Evolutionary conservation across 164 flowering plant genomes (phyloP).

Genomic region (Stephania cephalantha): DNA sequence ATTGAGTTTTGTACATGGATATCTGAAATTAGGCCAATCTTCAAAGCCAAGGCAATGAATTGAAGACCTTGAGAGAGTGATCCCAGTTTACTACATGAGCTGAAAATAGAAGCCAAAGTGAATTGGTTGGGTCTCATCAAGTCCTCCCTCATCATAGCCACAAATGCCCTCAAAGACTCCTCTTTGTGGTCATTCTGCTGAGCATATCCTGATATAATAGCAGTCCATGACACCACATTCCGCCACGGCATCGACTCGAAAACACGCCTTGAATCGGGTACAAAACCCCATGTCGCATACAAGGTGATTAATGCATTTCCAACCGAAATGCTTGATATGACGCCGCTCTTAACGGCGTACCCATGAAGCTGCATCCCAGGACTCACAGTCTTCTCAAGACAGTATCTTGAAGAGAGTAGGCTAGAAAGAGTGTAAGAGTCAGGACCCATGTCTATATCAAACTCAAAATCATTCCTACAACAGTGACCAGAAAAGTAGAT

Average conservation of each 20-base stretch:
- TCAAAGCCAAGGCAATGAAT: conserved; percentile 11
- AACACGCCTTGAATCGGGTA: conserved; percentile 14
- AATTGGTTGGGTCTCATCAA: conserved; percentile 21
- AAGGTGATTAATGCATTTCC: conserved; percentile 20
- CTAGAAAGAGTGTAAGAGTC: conserved; percentile 23
- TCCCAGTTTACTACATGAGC: conserved; percentile 18
- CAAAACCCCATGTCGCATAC: conserved; percentile 11
- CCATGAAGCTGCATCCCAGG: conserved; percentile 22
- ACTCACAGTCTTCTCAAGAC: conserved; percentile 7
- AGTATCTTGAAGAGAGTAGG: conserved; percentile 16
- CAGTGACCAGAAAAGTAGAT: too few relatives aligned
- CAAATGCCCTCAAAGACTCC: conserved; percentile 22
- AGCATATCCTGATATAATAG: conserved; percentile 19
- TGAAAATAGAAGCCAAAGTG: conserved; percentile 18
- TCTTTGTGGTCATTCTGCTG: conserved; percentile 12
- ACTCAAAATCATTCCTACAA: too few relatives aligned
- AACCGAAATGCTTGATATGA: conserved; percentile 14
- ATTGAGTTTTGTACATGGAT: conserved; percentile 20
- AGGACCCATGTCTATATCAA: background rate
- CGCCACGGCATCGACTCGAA: conserved; percentile 13
- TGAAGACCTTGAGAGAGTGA: conserved; percentile 14
- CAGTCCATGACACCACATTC: conserved; percentile 27
- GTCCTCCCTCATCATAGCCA: conserved; percentile 13
- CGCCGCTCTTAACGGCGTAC: conserved; percentile 18
- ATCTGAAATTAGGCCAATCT: conserved; percentile 12